Base-by-base conservation (phyloP, 2,329 filamentous ascomycete species). In the Albifimbria verrucaria region DNA sequence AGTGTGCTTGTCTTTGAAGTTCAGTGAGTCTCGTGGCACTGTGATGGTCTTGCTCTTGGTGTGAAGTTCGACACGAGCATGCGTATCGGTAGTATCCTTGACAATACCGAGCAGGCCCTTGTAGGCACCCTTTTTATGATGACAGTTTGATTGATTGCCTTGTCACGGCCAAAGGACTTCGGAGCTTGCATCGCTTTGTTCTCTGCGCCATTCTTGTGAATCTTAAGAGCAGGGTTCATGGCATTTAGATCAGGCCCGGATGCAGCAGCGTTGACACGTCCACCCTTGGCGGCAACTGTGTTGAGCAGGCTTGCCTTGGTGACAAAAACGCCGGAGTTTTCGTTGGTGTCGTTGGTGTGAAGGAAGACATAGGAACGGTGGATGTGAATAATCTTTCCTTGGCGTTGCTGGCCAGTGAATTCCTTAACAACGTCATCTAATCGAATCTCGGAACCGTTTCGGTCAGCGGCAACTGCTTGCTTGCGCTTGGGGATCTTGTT, bases 31-130 rank as follows among this genome's bases (percentile, higher is more conserved):
- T 67, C 95, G 95, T 20, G 86, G 82, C 32, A 97, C 84, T 7
- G 88, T 92, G 56, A 97, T 85, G 17, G 90, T 88, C 77, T 97
- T 97, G 73, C 87, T 90, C 76, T 96, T 96, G 6, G 92, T 92
- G 68, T 97, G 93, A 39, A 99, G 77, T 72, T 99, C 94, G 42
- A 99, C 89, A 57, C 92, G 88, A 25, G 91, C 93, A 64, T 89
- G 85, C 3, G 83, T 83, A 62, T 95, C 92, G 7, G 90, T 96
- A 1, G 93, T 89, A 67, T 97, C 93, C 68, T 96, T 97, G 62
- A 99, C 92, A 59, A 97, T 96, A 62, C 94, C 94, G 42, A 97
- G 77, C 43, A 97, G 79, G 52, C 93, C 93, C 73, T 99, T 99
- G 77, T 93, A 92, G 21, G 88, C 86, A 24, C 94, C 94, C 66